Conservation (phyloP, 768 basidiomycete species). For the Leccinellum luteum region DNA sequence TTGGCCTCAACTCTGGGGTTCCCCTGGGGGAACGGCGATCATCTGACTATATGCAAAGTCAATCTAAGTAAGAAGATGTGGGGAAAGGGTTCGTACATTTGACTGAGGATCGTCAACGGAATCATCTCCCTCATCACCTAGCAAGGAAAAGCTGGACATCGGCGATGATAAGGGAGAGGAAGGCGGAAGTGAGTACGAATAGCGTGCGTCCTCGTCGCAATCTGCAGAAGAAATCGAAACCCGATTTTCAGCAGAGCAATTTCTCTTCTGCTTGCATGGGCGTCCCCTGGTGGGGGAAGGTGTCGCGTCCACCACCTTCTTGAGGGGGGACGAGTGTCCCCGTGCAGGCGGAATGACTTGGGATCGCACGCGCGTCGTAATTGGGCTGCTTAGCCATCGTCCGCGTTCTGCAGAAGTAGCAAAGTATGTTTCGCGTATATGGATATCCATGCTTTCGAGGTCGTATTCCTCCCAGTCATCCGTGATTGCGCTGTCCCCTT, state of each 20-base stretch:
- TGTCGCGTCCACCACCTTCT: slow-evolving; percentile 3
- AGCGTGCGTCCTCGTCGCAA: slow-evolving; percentile 19
- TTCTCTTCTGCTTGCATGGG: background rate
- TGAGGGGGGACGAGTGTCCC: slow-evolving; percentile 26
- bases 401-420: slow-evolving; percentile 58
- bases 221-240: slow-evolving; percentile 2
- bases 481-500: slow-evolving; percentile 15
- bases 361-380: slow-evolving; percentile 27
- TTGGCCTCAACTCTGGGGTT: slow-evolving; percentile 13
- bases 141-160: slow-evolving; percentile 36
- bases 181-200: slow-evolving; percentile 31
- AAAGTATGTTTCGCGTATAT: slow-evolving; percentile 50
- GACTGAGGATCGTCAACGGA: slow-evolving; percentile 12
- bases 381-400: slow-evolving; percentile 53
- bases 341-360: slow-evolving; percentile 12
- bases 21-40: background rate
- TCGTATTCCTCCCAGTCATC: slow-evolving; percentile 30
- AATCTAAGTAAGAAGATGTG: background rate
- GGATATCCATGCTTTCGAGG: slow-evolving; percentile 33
- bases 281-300: slow-evolving; percentile 1
- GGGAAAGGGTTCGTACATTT: slow-evolving; percentile 29
- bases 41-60: slow-evolving; percentile 13
- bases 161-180: slow-evolving; percentile 48
- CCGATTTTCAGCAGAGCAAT: background rate
- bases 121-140: slow-evolving; percentile 23